A percentile compares a stretch with the other conserved stretches of the same genome.
Evolutionary conservation across 768 basidiomycete genomes (phyloP).

Genomic region (Calocybe gangraenosa): DNA sequence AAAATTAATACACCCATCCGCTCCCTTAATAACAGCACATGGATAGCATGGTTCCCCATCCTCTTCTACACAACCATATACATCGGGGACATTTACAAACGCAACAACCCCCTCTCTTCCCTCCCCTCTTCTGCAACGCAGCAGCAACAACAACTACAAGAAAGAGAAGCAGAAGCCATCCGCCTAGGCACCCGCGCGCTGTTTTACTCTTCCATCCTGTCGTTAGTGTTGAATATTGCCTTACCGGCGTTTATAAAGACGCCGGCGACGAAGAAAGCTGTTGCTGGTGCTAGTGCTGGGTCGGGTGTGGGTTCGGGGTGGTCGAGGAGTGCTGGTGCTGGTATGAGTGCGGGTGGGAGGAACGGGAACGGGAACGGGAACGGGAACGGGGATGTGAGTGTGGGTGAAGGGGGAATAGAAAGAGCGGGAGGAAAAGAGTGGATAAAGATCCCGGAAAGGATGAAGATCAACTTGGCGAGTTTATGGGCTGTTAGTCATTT

Average conservation of each 20-base stretch:
- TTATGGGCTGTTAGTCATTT: conserved; percentile 80
- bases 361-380: too few species aligned
- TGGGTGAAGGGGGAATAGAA: too few species aligned
- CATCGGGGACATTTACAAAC: conserved; percentile 82
- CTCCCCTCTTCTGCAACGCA: conserved; percentile 17
- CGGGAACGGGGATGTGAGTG: too few species aligned
- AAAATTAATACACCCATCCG: not conserved
- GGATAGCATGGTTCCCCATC: conserved; percentile 91
- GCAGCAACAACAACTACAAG: too few species aligned
- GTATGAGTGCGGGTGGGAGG: too few species aligned
- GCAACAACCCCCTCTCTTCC: conserved; percentile 25
- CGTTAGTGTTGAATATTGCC: conserved; percentile 62
- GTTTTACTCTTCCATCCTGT: conserved; percentile 69
- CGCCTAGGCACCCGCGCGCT: conserved; percentile 82
- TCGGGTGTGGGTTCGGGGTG: not conserved
- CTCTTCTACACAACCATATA: conserved; percentile 88
- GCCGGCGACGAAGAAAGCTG: conserved; percentile 7
- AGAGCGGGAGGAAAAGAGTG: too few species aligned
- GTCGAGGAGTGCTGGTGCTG: conserved; percentile 1
- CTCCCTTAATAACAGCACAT: conserved; percentile 59
- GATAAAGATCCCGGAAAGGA: conserved; percentile 31
- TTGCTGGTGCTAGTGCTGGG: not conserved
- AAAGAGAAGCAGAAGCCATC: conserved; percentile 64
- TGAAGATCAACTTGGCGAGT: conserved; percentile 59
- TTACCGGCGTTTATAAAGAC: conserved; percentile 60